Evolutionary conservation across 139 green algal genomes (phyloP).

Genomic region (Chlamydomonas incerta): DNA sequence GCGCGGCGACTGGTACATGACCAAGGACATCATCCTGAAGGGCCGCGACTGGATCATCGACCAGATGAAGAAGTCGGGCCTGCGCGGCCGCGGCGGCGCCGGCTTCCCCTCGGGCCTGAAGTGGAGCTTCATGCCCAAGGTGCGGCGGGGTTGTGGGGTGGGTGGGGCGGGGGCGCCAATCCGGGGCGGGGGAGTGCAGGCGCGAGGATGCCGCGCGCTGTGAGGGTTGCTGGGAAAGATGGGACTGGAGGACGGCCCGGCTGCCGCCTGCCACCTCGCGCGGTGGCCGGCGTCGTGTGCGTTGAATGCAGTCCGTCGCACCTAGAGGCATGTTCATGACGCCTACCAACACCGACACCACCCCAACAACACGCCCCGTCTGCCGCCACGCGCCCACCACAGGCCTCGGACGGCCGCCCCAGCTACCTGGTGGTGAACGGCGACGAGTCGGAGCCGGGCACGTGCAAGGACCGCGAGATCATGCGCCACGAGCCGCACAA

Average conservation of each 20-base stretch:
- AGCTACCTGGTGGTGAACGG: constrained; percentile 98
- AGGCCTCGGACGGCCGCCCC: constrained; percentile 89
- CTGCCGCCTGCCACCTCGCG: too few species aligned
- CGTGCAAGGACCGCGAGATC: constrained; percentile 98
- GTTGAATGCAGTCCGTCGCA: too few species aligned
- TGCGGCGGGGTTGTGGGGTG: background rate
- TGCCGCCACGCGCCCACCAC: too few species aligned
- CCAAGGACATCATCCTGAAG: constrained; percentile 90
- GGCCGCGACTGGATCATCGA: constrained; percentile 98
- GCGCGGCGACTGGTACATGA: constrained; percentile 86
- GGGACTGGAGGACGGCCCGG: too few species aligned
- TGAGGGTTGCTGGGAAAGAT: too few species aligned
- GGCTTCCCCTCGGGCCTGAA: constrained; percentile 97
- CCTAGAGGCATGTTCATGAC: too few species aligned
- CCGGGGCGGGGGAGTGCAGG: too few species aligned
- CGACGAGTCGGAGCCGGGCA: constrained; percentile 97
- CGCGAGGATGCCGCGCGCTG: too few species aligned
- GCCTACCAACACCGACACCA: too few species aligned
- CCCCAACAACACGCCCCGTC: too few species aligned
- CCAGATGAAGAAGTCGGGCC: constrained; percentile 96
- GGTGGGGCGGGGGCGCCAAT: background rate
- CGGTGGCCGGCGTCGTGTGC: too few species aligned
- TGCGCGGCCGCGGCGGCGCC: constrained; percentile 95
- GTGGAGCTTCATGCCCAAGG: constrained; percentile 98
- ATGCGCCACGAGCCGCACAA: constrained; percentile 98